These are phyloP conservation scores for Penicillium verrucosum DNA, from an alignment of 2,329 filamentous ascomycete species.

Conservation along the genomic window DNA sequence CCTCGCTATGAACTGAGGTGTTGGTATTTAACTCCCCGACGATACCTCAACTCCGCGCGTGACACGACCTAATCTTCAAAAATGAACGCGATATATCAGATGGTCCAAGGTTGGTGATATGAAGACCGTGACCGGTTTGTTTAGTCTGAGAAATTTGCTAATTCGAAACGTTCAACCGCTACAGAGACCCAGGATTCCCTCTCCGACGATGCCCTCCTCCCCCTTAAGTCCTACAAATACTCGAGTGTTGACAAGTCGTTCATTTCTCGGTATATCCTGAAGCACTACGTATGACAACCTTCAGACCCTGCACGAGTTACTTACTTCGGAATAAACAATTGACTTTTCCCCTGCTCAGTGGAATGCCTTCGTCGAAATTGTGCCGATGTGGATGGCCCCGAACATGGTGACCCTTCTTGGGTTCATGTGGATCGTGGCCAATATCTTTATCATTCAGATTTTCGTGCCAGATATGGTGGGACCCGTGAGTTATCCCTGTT, in stretches of 20 bases:
- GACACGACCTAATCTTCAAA: constrained; percentile 15
- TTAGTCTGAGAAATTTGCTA: not conserved
- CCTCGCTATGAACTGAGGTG: constrained; percentile 4
- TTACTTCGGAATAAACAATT: not conserved
- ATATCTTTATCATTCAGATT: constrained; percentile 71
- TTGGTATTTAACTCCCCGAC: constrained; percentile 3
- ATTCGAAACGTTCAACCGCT: not conserved
- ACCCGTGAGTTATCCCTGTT: constrained; percentile 59
- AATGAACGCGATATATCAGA: constrained; percentile 34
- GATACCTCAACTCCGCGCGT: constrained; percentile 13
- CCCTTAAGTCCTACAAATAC: constrained; percentile 96
- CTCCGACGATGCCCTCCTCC: constrained; percentile 83
- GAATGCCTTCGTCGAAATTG: constrained; percentile 89
- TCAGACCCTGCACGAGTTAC: too few species aligned
- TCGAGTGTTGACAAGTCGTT: constrained; percentile 94
- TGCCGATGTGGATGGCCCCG: constrained; percentile 94
- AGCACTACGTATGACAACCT: constrained; percentile 73
- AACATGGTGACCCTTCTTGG: constrained; percentile 96
- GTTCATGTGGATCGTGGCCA: constrained; percentile 88
- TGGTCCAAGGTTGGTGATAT: constrained; percentile 35
- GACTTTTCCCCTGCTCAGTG: constrained; percentile 57
- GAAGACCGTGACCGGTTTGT: not conserved
- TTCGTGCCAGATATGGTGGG: constrained; percentile 88
- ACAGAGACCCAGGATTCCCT: constrained; percentile 55
- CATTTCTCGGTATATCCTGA: constrained; percentile 88